Percentiles rank a stretch among this genome's conserved stretches.
Evolutionary conservation across 2,329 filamentous ascomycete species (phyloP).

Genomic region (Fusarium udum): DNA sequence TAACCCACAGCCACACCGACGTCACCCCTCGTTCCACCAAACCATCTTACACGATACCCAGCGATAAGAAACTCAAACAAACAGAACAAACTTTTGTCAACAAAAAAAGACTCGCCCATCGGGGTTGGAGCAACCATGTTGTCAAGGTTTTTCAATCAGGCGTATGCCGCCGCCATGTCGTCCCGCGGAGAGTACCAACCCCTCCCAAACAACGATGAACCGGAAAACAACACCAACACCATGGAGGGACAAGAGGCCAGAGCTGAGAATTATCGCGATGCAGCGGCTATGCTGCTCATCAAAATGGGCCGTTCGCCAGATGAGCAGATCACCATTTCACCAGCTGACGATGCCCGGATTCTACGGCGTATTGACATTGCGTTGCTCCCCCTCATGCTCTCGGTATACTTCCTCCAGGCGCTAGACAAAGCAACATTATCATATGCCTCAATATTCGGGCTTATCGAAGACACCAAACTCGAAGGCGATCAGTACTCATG

Average conservation of each 20-base stretch:
- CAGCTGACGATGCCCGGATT: conserved; percentile 49
- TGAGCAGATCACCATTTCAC: conserved; percentile 45
- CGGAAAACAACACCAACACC: conserved; percentile 1
- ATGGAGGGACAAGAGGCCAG: conserved; percentile 3
- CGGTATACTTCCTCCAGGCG: conserved; percentile 70
- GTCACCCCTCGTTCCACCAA: conserved; percentile 13
- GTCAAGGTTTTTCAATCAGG: conserved; percentile 22
- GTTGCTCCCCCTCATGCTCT: conserved; percentile 59
- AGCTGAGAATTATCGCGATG: conserved; percentile 47
- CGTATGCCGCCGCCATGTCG: not conserved
- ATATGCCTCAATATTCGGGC: conserved; percentile 71
- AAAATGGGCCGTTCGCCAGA: conserved; percentile 50
- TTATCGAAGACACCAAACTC: conserved; percentile 66
- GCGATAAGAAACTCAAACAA: not conserved
- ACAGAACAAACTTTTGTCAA: not conserved
- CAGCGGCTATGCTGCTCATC: conserved; percentile 57
- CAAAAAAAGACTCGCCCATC: conserved; percentile 16
- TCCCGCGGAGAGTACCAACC: conserved; percentile 36
- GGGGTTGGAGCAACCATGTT: conserved; percentile 32
- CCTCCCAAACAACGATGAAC: conserved; percentile 36
- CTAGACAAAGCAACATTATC: conserved; percentile 70
- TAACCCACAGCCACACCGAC: conserved; percentile 1
- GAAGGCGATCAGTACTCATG: conserved; percentile 67
- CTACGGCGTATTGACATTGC: conserved; percentile 53
- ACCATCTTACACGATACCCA: conserved; percentile 10